Base-by-base conservation (phyloP, 2,329 filamentous ascomycete species). In the Xylariaceae sp. region DNA sequence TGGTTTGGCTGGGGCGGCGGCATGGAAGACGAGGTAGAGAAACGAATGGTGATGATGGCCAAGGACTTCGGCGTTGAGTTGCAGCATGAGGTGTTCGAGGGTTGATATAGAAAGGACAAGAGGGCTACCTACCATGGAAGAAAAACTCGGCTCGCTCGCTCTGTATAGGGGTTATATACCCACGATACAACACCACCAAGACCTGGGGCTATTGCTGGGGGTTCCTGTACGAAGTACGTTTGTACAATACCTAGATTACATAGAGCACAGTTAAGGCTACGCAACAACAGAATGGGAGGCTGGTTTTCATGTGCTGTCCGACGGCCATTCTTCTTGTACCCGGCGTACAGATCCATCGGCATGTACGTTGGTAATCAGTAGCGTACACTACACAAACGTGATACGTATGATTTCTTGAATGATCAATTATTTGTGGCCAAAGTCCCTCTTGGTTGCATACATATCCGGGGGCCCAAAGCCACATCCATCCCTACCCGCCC, bases 21-120 rank as follows among this genome's bases (percentile, higher is more conserved):
- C 0, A 94, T 97, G 88, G 94, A 97, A 69, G 92, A 96, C 67
- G 90, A 92, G 68, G 85, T 97, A 57, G 94, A 97, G 76, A 80
- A 81, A 66, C 81, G 87, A 63, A 95, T 97, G 91, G 86, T 82
- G 71, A 81, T 79, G 53, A 88, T 96, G 78, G 92, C 92, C 1
- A 89, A 88, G 68, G 92, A 95, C 63, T 91, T 94, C 73, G 94
- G 94, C 0, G 83, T 97, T 2, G 92, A 97, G 71, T 72, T 97
- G 61, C 88, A 95, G 68, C 89, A 95, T 69, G 84, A 85, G 39
- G 80, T 96, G 2, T 96, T 96, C 72, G 89, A 95, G 53, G 92
- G 92, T 3, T 96, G 61, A 72, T 36, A 30, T 48, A 54, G 26
- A 49, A 50, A 9, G 44, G 26, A 12, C 12, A 26, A 47, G 37